Conservation (phyloP, 2,329 filamentous ascomycete genomes). For the Trichoderma sp. region DNA sequence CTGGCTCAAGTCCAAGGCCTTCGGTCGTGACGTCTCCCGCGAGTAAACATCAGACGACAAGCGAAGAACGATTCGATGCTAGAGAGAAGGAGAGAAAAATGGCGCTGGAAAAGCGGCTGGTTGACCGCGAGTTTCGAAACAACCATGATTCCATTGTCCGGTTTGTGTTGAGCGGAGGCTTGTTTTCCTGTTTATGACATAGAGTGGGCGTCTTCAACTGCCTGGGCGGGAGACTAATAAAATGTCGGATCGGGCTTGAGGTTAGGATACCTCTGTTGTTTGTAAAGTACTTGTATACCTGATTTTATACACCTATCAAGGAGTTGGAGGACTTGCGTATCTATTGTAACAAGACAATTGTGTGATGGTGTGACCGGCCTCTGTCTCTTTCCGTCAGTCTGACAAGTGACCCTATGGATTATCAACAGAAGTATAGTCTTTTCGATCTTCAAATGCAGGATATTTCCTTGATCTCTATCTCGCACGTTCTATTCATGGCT, state of each 20-base stretch:
- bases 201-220: constrained; percentile 25
- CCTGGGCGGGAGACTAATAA: constrained; percentile 25
- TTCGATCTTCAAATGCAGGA: no score
- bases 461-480: no score
- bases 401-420: neutral
- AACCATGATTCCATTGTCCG: constrained; percentile 17
- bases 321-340: neutral
- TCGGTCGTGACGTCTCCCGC: constrained; percentile 90
- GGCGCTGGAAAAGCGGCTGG: constrained; percentile 20
- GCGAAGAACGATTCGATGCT: neutral
- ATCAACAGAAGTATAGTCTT: no score
- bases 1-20: constrained; percentile 96
- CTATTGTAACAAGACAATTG: neutral
- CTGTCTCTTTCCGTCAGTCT: neutral
- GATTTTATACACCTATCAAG: constrained; percentile 8
- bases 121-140: constrained; percentile 9
- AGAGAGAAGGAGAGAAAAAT: constrained; percentile 31
- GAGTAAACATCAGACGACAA: constrained; percentile 55
- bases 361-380: neutral
- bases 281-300: constrained; percentile 24
- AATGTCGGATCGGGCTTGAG: constrained; percentile 19
- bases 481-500: no score
- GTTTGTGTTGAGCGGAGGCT: constrained; percentile 26
- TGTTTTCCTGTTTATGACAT: constrained; percentile 26
- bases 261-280: constrained; percentile 19